Evolutionary conservation across 352 stramenopile species (phyloP).

Genomic region (Saprolegnia parasitica): DNA sequence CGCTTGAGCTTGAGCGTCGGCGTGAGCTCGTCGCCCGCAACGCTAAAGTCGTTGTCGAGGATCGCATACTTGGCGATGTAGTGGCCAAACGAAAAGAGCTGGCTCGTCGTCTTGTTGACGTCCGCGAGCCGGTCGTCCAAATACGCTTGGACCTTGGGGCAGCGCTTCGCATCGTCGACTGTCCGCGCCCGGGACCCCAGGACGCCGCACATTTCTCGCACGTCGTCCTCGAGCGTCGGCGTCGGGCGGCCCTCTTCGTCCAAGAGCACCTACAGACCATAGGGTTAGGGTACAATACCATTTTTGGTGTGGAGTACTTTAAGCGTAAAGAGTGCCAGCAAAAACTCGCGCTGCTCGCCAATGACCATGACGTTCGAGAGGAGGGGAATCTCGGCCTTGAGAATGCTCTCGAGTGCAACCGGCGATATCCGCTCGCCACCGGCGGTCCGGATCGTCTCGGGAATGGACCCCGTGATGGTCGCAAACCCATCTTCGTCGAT

Average conservation of each 20-base stretch:
- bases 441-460: constrained; percentile 93
- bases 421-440: constrained; percentile 94
- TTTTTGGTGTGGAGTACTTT: constrained; percentile 31
- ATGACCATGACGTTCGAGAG: constrained; percentile 75
- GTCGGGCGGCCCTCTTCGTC: constrained; percentile 35
- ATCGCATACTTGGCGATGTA: constrained; percentile 42
- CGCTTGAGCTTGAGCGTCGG: constrained; percentile 81
- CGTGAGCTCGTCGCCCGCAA: constrained; percentile 58
- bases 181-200: constrained; percentile 42
- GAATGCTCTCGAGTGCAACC: constrained; percentile 85
- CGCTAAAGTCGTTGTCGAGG: constrained; percentile 42
- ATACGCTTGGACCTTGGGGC: constrained; percentile 40
- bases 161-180: constrained; percentile 41
- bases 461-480: constrained; percentile 93
- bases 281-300: background rate
- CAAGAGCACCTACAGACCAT: background rate
- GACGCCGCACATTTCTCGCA: constrained; percentile 36
- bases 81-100: constrained; percentile 28
- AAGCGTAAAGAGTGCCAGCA: constrained; percentile 53
- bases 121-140: constrained; percentile 33
- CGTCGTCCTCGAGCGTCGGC: constrained; percentile 42
- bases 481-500: constrained; percentile 91
- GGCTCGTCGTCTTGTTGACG: constrained; percentile 26
- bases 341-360: constrained; percentile 59
- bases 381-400: constrained; percentile 83